phyloP scores from a whole-genome alignment of 768 basidiomycete species.

The Amanita phalloides region DNA sequence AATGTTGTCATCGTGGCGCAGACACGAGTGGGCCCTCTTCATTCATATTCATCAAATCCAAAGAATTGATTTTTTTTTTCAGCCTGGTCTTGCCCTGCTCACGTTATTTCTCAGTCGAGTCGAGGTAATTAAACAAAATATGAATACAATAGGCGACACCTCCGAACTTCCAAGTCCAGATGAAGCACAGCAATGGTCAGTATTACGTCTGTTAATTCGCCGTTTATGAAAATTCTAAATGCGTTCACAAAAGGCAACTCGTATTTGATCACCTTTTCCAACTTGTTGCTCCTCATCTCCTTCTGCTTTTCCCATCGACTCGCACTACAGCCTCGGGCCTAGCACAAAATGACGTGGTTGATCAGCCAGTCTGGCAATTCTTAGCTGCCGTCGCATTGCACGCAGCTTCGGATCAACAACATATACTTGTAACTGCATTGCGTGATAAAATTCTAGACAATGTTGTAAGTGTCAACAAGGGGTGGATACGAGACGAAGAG shows the following conservation, averaged over 20 bases:
- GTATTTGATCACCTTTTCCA: conserved; percentile 86
- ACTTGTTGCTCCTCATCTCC: conserved; percentile 64
- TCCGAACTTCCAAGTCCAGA: conserved; percentile 52
- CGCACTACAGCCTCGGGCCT: conserved; percentile 40
- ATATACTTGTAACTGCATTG: conserved; percentile 70
- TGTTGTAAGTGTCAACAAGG: conserved; percentile 69
- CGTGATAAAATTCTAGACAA: conserved; percentile 93
- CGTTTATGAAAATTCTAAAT: conserved; percentile 4
- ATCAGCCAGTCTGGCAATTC: conserved; percentile 94
- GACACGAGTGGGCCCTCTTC: conserved; percentile 54
- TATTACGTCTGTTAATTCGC: background rate
- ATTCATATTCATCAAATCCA: background rate
- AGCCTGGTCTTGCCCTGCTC: conserved; percentile 90
- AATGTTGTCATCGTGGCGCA: conserved; percentile 63
- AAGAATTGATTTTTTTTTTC: conserved; percentile 6
- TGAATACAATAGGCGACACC: conserved; percentile 37
- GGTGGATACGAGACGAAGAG: conserved; percentile 62
- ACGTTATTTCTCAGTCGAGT: conserved; percentile 89
- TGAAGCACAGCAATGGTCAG: conserved; percentile 68
- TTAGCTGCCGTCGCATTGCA: conserved; percentile 82
- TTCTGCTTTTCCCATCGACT: conserved; percentile 83
- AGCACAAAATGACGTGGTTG: conserved; percentile 49
- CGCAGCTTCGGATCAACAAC: conserved; percentile 80
- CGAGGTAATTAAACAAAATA: conserved; percentile 80
- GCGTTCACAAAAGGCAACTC: conserved; percentile 47